A percentile compares a stretch with the other conserved stretches of the same genome.
Evolutionary conservation across 768 basidiomycete species (phyloP).

Genomic region (Leccinum obscurum): DNA sequence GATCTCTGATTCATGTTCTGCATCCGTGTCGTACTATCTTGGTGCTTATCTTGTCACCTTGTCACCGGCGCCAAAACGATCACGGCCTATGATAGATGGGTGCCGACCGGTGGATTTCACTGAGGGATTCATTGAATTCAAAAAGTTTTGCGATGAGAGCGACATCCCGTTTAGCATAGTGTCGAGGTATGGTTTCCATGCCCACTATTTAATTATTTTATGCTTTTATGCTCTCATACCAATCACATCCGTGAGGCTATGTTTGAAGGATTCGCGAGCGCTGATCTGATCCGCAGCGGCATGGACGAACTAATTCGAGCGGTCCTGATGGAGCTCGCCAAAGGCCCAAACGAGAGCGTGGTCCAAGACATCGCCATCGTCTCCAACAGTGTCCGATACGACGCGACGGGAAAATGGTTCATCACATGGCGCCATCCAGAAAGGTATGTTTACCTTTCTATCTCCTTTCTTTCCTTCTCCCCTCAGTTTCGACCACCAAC

Average conservation of each 20-base stretch:
- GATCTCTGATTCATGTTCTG: not conserved
- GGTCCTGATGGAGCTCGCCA: constrained; percentile 75
- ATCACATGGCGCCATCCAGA: constrained; percentile 89
- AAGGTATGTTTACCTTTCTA: constrained; percentile 48
- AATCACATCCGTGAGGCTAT: constrained; percentile 1
- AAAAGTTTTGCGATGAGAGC: constrained; percentile 75
- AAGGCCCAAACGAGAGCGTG: constrained; percentile 49
- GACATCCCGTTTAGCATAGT: constrained; percentile 92
- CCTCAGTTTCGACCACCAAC: not conserved
- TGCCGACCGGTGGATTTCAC: constrained; percentile 15
- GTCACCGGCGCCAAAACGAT: not conserved
- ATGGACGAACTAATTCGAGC: constrained; percentile 95
- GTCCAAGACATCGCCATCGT: constrained; percentile 85
- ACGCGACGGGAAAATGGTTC: constrained; percentile 63
- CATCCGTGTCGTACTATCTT: not conserved
- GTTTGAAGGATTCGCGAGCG: not conserved
- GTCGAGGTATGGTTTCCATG: constrained; percentile 61
- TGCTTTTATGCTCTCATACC: constrained; percentile 10
- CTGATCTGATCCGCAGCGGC: constrained; percentile 50
- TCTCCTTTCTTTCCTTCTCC: not conserved
- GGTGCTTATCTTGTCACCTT: not conserved
- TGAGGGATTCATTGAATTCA: constrained; percentile 82
- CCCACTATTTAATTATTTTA: not conserved
- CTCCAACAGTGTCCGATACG: constrained; percentile 83
- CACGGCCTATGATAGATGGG: constrained; percentile 11